Evolutionary conservation across 305 asterid genomes (phyloP), one percentile per base, ranked within the genome.

Genomic region (Ilex paraguariensis): DNA sequence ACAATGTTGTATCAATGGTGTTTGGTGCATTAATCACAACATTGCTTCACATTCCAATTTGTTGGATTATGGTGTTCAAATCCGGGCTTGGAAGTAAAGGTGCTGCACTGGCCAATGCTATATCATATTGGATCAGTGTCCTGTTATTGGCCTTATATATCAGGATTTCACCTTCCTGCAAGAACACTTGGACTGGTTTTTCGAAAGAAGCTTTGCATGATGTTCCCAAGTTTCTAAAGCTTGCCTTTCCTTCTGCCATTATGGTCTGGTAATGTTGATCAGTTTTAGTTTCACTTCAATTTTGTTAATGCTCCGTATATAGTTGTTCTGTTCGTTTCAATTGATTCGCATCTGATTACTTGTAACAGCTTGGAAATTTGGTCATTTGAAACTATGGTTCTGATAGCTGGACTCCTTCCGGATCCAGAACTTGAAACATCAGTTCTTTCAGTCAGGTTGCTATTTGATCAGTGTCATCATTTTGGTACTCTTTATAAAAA

Each of bases 61-160:
- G 75, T 54, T 70, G 71, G 75, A 54, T 70, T 64, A 48, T 70
- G 17, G 66, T 60, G 2, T 70, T 70, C 46, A 70, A 70, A 59
- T 44, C 70, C 21, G 75, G 71, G 9, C 58, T 65, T 31, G 75
- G 75, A 52, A 70, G 60, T 54, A 64, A 52, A 42, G 75, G 71
- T 32, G 75, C 75, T 53, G 75, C 75, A 44, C 40, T 70, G 44
- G 75, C 75, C 33, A 70, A 54, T 2, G 70, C 63, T 0, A 56
- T 70, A 13, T 70, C 75, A 6, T 60, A 59, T 54, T 65, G 70
- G 75, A 46, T 70, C 15, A 59, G 65, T 57, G 40, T 70, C 12
- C 13, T 70, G 59, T 32, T 64, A 17, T 14, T 70, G 13, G 75
- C 66, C 0, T 4, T 16, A 4, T 70, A 70, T 50, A 56, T 70